These are phyloP conservation scores for Colletotrichum acutatum DNA, from an alignment of 2,329 filamentous ascomycete genomes.

Conservation along the genomic window DNA sequence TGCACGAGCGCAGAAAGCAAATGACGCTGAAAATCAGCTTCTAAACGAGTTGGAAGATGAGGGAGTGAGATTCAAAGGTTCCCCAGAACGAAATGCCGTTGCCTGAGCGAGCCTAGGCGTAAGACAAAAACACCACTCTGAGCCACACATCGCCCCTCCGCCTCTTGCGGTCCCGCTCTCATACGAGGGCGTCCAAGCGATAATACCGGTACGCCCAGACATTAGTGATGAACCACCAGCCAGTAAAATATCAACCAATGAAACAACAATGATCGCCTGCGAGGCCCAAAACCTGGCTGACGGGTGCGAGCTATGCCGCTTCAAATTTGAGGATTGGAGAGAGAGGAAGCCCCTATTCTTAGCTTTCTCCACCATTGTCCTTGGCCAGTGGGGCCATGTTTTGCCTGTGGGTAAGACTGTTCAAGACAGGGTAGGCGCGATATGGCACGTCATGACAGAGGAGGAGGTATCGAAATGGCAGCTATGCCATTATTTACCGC, in stretches of 20 bases:
- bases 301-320: not conserved
- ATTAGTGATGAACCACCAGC: not conserved
- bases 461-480: too few species aligned
- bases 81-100: not conserved
- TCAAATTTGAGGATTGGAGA: not conserved
- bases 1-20: not conserved
- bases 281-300: not conserved
- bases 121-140: not conserved
- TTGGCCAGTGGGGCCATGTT: not conserved
- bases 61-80: not conserved
- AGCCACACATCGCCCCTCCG: not conserved
- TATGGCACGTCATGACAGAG: too few species aligned
- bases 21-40: not conserved
- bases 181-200: not conserved
- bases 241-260: not conserved
- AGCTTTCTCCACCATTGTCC: not conserved
- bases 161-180: not conserved
- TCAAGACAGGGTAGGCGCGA: too few species aligned
- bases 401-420: too few species aligned
- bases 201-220: not conserved
- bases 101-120: not conserved
- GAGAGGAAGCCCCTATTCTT: not conserved
- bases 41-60: not conserved
- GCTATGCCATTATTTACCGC: too few species aligned
- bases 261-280: not conserved